A percentile compares a stretch with the other conserved stretches of the same genome.
phyloP scores from a whole-genome alignment of 1,139 yeast genomes.

The Pichia sp. region DNA sequence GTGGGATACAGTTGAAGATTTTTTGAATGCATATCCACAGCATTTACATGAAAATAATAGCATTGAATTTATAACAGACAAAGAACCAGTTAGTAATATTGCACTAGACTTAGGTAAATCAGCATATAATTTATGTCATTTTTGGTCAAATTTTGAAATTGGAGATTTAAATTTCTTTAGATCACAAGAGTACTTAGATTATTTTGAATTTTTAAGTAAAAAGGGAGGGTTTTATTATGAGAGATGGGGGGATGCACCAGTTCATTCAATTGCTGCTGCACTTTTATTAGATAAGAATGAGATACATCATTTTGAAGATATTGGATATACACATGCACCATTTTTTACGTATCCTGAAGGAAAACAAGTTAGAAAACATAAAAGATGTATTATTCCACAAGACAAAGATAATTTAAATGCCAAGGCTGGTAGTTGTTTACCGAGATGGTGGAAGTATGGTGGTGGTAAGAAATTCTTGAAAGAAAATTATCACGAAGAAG shows the following conservation, averaged over 20 bases:
- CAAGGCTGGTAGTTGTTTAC: constrained; percentile 61
- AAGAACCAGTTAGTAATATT: constrained; percentile 36
- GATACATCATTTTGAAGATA: constrained; percentile 83
- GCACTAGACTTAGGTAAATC: constrained; percentile 32
- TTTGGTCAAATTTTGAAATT: constrained; percentile 93
- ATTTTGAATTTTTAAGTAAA: constrained; percentile 59
- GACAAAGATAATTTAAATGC: constrained; percentile 51
- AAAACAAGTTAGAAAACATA: constrained; percentile 40
- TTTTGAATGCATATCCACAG: constrained; percentile 54
- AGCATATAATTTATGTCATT: constrained; percentile 83
- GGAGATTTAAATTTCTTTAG: constrained; percentile 77
- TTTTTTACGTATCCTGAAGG: constrained; percentile 74
- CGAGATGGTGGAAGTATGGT: constrained; percentile 83
- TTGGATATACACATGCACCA: constrained; percentile 84
- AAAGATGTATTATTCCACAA: constrained; percentile 63
- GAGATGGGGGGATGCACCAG: constrained; percentile 99
- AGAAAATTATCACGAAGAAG: constrained; percentile 30
- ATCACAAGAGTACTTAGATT: constrained; percentile 60
- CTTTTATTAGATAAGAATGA: constrained; percentile 60
- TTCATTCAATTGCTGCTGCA: constrained; percentile 73
- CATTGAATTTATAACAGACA: constrained; percentile 61
- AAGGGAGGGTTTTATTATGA: constrained; percentile 86
- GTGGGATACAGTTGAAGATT: constrained; percentile 69
- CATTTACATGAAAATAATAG: constrained; percentile 63
- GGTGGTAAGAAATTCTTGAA: constrained; percentile 44